Evolutionary conservation across 768 basidiomycete genomes (phyloP), one percentile per base, ranked within the genome.

Genomic region (Mycena latifolia): DNA sequence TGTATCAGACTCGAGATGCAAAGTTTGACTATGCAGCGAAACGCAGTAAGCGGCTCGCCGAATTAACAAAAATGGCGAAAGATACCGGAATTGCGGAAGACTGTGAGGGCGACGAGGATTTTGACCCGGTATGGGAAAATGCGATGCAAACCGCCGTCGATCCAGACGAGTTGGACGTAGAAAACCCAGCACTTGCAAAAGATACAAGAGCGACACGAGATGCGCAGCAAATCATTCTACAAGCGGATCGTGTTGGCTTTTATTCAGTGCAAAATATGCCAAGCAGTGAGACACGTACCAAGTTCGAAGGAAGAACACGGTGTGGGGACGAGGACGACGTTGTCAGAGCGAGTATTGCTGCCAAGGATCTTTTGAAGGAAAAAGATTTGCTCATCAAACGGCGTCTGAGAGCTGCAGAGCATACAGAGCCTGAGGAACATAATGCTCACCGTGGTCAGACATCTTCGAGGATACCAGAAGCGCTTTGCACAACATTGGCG

Each of bases 401-500:
- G n/a, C 58, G 58, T 39, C 39, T 52, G 25, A 52, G 48, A 25
- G 57, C 57, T 39, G 58, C 39, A 29, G 48, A 39, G 8, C 12
- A 55, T 31, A 60, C 28, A 35, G 35, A 35, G n/a, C n/a, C n/a
- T 35, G 33, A 50, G 35, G 37, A 24, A 59, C 27, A 60, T 2
- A 60, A 43, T 43, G 4, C 48, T 43, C 50, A 41, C 37, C 11
- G 17, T 14, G 25, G 15, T 39, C 58, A 39, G 18, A 15, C 3
- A 24, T 60, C 58, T 35, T 7, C 6, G 20, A 43, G 41, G 20
- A 43, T 43, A 43, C 41, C 41, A 6, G 8, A 43, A 11, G 58
- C 58, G 2, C 48, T 51, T 48, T 72, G 67, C 62, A 54, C 64
- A 43, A 47, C 70, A 28, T 47, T 72, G 24, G 61, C 45, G 12